Evolutionary conservation across 371 early-diverging fungal genomes (phyloP).

Genomic region (Amoeboradix gromovi): DNA sequence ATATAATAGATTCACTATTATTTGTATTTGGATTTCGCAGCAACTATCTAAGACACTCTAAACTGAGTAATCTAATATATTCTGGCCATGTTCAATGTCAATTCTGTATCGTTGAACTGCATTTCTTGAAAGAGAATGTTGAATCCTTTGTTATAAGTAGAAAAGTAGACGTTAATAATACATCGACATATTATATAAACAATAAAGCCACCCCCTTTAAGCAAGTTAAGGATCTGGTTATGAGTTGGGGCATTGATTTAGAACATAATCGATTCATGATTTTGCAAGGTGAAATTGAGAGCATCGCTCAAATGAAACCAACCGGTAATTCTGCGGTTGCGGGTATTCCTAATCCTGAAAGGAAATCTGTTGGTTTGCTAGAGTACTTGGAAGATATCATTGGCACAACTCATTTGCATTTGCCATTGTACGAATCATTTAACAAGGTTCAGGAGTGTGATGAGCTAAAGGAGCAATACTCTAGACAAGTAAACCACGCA

Average conservation of each 20-base stretch:
- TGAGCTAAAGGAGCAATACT: not conserved
- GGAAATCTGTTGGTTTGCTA: conserved; percentile 80
- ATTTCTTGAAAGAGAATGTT: conserved; percentile 42
- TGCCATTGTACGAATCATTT: conserved; percentile 2
- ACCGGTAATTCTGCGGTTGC: not conserved
- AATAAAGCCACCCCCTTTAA: conserved; percentile 33
- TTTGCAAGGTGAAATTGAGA: conserved; percentile 98
- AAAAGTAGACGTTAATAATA: conserved; percentile 35
- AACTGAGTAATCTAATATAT: conserved; percentile 84
- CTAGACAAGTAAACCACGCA: not conserved
- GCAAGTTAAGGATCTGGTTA: conserved; percentile 61
- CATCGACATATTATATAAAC: conserved; percentile 52
- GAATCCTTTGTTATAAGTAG: conserved; percentile 40
- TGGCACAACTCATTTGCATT: conserved; percentile 72
- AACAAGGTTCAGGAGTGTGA: not conserved
- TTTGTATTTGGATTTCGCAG: conserved; percentile 99
- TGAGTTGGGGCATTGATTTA: conserved; percentile 71
- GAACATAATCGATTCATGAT: conserved; percentile 97
- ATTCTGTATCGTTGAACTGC: conserved; percentile 68
- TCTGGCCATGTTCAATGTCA: conserved; percentile 24
- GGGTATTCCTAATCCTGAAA: conserved; percentile 39
- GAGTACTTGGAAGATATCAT: conserved; percentile 99
- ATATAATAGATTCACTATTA: conserved; percentile 93
- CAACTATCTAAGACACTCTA: conserved; percentile 92
- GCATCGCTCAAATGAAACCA: conserved; percentile 94